These are phyloP conservation scores for Phytopythium sindhum DNA, from an alignment of 352 stramenopile species.

Conservation along the genomic window DNA sequence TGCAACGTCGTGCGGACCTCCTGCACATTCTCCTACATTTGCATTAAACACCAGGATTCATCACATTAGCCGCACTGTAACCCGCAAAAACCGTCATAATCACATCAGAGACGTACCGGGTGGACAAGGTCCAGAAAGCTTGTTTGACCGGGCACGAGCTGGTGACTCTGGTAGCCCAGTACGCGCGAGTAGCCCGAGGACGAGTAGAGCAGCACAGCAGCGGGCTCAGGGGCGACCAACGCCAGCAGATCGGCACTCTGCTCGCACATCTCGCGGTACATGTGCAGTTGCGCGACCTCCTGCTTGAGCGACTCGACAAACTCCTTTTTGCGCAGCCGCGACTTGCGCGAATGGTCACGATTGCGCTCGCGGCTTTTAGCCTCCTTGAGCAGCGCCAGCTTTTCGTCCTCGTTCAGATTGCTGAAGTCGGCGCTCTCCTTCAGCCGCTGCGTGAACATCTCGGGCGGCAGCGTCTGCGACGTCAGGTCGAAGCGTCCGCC, in stretches of 20 bases:
- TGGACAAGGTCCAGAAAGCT: conserved; percentile 86
- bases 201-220: conserved; percentile 63
- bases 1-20: conserved; percentile 39
- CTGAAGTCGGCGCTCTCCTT: conserved; percentile 77
- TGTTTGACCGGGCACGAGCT: conserved; percentile 67
- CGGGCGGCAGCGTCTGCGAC: conserved; percentile 75
- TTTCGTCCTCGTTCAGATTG: conserved; percentile 80
- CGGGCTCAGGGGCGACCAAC: conserved; percentile 60
- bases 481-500: conserved; percentile 42
- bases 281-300: conserved; percentile 76
- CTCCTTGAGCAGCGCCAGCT: conserved; percentile 75
- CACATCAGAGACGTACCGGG: conserved; percentile 35
- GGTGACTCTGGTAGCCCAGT: conserved; percentile 74
- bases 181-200: conserved; percentile 66
- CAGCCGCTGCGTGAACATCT: conserved; percentile 80
- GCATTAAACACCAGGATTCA: not conserved
- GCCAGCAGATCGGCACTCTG: conserved; percentile 79
- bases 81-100: not conserved
- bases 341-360: conserved; percentile 94
- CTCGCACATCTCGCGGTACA: conserved; percentile 85
- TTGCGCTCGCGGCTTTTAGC: conserved; percentile 90
- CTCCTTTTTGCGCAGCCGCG: conserved; percentile 92
- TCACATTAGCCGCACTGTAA: not conserved
- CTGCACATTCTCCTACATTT: conserved; percentile 30
- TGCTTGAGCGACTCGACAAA: conserved; percentile 94